A percentile compares a stretch with the other conserved stretches of the same genome.
Conservation (phyloP, 2,329 filamentous ascomycete genomes). For the Beauveria medogensis region DNA sequence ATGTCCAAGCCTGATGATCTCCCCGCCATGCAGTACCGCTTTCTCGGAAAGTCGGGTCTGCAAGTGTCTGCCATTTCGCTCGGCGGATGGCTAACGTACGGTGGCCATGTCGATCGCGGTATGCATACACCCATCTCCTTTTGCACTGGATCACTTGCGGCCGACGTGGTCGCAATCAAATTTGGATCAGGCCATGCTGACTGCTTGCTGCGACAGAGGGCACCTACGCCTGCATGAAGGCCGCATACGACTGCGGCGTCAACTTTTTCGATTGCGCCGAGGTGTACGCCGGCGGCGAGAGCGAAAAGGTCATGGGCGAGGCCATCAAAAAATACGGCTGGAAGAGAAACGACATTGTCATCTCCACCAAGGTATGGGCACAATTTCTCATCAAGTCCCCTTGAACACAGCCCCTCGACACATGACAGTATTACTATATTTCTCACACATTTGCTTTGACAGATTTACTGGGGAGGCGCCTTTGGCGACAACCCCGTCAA, state of each 20-base stretch:
- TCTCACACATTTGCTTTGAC: background rate
- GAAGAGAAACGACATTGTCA: constrained; percentile 53
- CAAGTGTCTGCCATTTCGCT: constrained; percentile 68
- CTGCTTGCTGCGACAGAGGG: constrained; percentile 21
- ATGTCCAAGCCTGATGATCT: constrained; percentile 35
- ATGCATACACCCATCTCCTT: constrained; percentile 16
- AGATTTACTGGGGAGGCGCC: constrained; percentile 57
- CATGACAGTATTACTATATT: no score
- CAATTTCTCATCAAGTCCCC: background rate
- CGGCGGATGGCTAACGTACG: constrained; percentile 67
- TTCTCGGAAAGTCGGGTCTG: constrained; percentile 62
- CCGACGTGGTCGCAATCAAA: no score
- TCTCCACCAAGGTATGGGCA: constrained; percentile 46
- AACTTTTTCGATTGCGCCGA: constrained; percentile 59
- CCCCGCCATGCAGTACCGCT: constrained; percentile 60
- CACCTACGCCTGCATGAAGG: constrained; percentile 52
- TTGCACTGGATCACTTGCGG: background rate
- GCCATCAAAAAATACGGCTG: constrained; percentile 53
- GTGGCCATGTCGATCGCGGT: constrained; percentile 63
- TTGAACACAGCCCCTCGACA: background rate
- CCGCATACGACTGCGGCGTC: constrained; percentile 50
- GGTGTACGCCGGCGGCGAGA: constrained; percentile 49
- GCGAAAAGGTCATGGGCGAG: constrained; percentile 54
- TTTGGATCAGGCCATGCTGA: constrained; percentile 6
- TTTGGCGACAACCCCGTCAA: constrained; percentile 56